Percentiles rank a stretch among this genome's conserved stretches.
phyloP scores from a whole-genome alignment of 306 rosid species.

The Castanea mollissima region DNA sequence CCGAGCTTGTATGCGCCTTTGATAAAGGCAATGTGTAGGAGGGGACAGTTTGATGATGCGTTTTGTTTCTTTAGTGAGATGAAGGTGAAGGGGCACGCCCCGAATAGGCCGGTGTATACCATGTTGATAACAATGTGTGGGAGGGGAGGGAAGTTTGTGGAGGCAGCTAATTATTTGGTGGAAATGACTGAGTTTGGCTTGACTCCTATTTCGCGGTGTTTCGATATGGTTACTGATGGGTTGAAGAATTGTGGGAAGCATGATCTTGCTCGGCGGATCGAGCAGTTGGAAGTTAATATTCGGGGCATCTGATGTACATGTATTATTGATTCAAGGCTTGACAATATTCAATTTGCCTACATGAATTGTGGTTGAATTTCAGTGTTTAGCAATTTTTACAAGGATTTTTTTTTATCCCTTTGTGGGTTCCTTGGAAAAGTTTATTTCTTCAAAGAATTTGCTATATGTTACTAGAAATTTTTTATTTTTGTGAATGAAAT shows the following conservation, averaged over 20 bases:
- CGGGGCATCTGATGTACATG: conserved; percentile 45
- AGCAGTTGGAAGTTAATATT: conserved; percentile 58
- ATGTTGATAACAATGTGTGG: conserved; percentile 91
- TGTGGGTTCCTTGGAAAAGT: no score
- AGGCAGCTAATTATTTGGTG: conserved; percentile 72
- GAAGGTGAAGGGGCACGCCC: conserved; percentile 88
- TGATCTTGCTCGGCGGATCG: conserved; percentile 77
- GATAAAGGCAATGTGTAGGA: conserved; percentile 73
- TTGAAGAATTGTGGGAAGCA: conserved; percentile 89
- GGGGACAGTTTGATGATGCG: conserved; percentile 87
- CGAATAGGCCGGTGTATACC: conserved; percentile 84
- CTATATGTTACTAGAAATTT: no score
- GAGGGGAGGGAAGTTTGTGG: conserved; percentile 75
- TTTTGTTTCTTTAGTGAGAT: conserved; percentile 84
- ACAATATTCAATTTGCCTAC: no score
- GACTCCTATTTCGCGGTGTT: conserved; percentile 72
- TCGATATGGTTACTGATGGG: conserved; percentile 87
- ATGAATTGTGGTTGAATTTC: no score
- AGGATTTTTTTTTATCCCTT: no score
- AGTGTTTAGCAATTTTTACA: no score
- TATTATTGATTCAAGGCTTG: no score
- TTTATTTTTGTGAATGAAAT: no score
- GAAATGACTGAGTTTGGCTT: conserved; percentile 87
- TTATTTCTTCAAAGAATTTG: no score
- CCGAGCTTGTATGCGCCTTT: conserved; percentile 80